Evolutionary conservation across 2,329 filamentous ascomycete species (phyloP).

Genomic region (Colletotrichum tropicale): DNA sequence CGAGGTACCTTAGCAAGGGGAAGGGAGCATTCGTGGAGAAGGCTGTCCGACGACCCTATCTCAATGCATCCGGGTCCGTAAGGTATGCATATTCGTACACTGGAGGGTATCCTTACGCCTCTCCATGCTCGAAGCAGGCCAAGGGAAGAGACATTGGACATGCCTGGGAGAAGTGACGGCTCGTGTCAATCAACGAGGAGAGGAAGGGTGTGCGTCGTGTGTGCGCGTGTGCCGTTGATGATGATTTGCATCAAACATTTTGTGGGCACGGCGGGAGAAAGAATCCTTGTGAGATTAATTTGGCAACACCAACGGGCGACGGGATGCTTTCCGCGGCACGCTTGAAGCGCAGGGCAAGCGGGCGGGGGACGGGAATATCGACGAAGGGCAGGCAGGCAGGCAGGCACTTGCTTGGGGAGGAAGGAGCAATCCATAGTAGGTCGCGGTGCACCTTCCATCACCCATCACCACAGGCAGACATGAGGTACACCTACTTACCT

Average conservation of each 20-base stretch:
- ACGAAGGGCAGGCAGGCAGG: neutral
- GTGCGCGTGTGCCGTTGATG: neutral
- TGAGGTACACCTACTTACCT: too few relatives aligned
- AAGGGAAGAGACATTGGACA: neutral
- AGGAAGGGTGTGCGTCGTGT: neutral
- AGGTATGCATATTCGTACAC: neutral
- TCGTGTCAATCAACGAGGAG: neutral
- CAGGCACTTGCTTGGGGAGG: neutral
- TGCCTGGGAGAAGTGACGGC: neutral
- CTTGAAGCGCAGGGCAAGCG: neutral
- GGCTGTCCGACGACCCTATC: neutral
- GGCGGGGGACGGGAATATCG: neutral
- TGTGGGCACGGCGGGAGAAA: neutral
- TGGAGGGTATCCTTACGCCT: neutral
- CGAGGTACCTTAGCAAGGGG: neutral
- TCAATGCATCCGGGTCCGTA: neutral
- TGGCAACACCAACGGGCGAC: neutral
- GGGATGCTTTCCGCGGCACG: neutral
- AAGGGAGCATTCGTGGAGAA: neutral
- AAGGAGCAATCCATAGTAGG: neutral
- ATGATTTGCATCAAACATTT: conserved; percentile 7
- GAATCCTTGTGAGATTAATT: neutral
- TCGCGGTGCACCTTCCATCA: neutral
- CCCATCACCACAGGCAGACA: neutral
- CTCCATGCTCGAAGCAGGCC: neutral